These are phyloP conservation scores for Pyrenochaeta sp. DNA, from an alignment of 2,329 filamentous ascomycete species.

Conservation along the genomic window DNA sequence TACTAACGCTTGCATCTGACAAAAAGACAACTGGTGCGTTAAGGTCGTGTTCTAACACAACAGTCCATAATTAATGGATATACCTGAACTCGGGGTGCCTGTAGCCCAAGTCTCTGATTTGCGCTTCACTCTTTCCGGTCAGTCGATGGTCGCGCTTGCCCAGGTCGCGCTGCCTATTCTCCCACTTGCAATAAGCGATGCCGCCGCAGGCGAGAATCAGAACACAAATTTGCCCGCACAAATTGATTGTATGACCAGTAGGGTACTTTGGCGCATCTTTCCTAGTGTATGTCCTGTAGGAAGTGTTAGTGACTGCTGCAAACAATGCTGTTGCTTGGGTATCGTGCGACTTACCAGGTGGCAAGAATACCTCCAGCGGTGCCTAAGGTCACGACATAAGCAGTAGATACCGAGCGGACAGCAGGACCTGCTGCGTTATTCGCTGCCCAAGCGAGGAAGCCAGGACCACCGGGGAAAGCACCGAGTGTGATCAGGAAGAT, in stretches of 20 bases:
- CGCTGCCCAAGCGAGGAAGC: constrained; percentile 66
- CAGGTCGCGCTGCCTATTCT: constrained; percentile 60
- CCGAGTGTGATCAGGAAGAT: constrained; percentile 65
- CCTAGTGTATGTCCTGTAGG: constrained; percentile 62
- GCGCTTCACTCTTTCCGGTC: constrained; percentile 57
- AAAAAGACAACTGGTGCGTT: constrained; percentile 14
- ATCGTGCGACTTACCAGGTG: constrained; percentile 51
- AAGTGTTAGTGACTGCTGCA: constrained; percentile 62
- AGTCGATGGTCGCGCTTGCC: constrained; percentile 61
- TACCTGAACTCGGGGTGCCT: constrained; percentile 65
- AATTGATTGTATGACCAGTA: constrained; percentile 74
- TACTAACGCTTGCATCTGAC: constrained; percentile 6
- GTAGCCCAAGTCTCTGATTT: constrained; percentile 61
- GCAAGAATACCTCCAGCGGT: constrained; percentile 66
- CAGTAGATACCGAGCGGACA: constrained; percentile 64
- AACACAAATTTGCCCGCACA: constrained; percentile 59
- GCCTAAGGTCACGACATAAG: constrained; percentile 72
- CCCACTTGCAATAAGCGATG: constrained; percentile 62
- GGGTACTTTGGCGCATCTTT: constrained; percentile 71
- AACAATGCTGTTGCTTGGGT: constrained; percentile 8
- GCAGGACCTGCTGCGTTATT: constrained; percentile 67
- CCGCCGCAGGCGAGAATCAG: constrained; percentile 58
- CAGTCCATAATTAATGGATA: constrained; percentile 52
- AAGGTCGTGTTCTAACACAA: constrained; percentile 3
- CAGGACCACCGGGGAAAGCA: constrained; percentile 66